A percentile compares a stretch with the other conserved stretches of the same genome.
These are phyloP conservation scores for Psilocybe subaeruginosa DNA, from an alignment of 768 basidiomycete species.

Conservation along the genomic window DNA sequence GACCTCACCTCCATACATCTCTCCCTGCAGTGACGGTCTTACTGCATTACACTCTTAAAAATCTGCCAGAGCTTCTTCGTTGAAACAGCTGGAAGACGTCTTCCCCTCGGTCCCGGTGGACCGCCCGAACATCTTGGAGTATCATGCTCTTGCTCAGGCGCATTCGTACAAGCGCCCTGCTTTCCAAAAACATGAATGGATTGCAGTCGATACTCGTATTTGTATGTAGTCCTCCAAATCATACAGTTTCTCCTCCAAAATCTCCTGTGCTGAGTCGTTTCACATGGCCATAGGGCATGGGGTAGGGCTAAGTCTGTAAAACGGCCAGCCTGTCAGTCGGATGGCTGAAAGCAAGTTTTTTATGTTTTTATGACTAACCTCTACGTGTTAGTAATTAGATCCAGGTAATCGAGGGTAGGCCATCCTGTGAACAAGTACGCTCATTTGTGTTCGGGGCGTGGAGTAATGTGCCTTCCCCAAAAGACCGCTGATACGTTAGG, in stretches of 20 bases:
- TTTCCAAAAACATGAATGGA: slow-evolving; percentile 38
- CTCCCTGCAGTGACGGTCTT: slow-evolving; percentile 24
- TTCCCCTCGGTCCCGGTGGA: slow-evolving; percentile 35
- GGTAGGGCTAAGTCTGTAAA: slow-evolving; percentile 27
- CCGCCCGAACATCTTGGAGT: slow-evolving; percentile 1
- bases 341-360: slow-evolving; percentile 25
- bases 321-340: slow-evolving; percentile 19
- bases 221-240: slow-evolving; percentile 37
- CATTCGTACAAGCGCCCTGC: slow-evolving; percentile 35
- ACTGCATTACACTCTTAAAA: slow-evolving; percentile 36
- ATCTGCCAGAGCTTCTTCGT: slow-evolving; percentile 34
- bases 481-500: slow-evolving; percentile 16
- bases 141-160: slow-evolving; percentile 19
- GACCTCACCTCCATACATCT: slow-evolving; percentile 28
- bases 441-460: slow-evolving; percentile 27
- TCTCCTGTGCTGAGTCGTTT: slow-evolving; percentile 23
- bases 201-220: slow-evolving; percentile 35
- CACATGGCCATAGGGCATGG: background rate
- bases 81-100: slow-evolving; percentile 37
- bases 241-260: slow-evolving; percentile 32
- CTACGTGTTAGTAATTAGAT: slow-evolving; percentile 39
- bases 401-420: slow-evolving; percentile 32
- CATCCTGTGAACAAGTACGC: slow-evolving; percentile 36
- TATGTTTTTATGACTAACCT: slow-evolving; percentile 25
- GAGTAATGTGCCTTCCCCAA: slow-evolving; percentile 25